Evolutionary conservation across 2,329 filamentous ascomycete genomes (phyloP).

Genomic region (Verticillium albo-atrum): DNA sequence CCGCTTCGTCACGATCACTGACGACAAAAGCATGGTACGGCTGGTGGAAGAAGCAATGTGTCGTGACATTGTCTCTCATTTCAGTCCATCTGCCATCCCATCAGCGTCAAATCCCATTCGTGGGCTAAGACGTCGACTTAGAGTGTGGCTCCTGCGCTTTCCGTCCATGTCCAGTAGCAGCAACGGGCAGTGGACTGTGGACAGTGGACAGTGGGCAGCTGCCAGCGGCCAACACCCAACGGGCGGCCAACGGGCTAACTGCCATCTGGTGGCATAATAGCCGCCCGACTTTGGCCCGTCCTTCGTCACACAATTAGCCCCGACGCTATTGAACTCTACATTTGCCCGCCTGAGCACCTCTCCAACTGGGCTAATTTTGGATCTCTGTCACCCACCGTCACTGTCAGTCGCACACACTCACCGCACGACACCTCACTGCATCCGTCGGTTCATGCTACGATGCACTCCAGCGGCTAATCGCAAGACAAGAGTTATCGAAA

Average conservation of each 20-base stretch:
- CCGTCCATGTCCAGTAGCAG: not conserved
- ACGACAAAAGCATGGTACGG: not conserved
- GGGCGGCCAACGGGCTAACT: not conserved
- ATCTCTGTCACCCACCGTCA: not conserved
- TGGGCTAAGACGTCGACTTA: not conserved
- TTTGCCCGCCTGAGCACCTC: not conserved
- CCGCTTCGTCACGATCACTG: not conserved
- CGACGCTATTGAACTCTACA: not conserved
- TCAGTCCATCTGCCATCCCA: no score
- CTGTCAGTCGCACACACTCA: not conserved
- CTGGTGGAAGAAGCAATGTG: not conserved
- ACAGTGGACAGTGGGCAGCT: no score
- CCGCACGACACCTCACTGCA: not conserved
- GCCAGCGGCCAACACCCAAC: no score
- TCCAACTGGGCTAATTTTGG: slow-evolving; percentile 22
- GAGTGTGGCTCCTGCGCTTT: not conserved
- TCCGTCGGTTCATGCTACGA: not conserved
- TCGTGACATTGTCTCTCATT: not conserved
- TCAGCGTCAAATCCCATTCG: no score
- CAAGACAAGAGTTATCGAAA: not conserved
- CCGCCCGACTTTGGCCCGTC: not conserved
- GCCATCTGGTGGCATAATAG: not conserved
- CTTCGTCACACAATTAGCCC: slow-evolving; percentile 1
- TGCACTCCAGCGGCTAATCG: not conserved
- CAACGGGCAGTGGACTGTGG: no score